Evolutionary conservation across 2,329 filamentous ascomycete species (phyloP).

Genomic region (Pseudodiploospora longispora): DNA sequence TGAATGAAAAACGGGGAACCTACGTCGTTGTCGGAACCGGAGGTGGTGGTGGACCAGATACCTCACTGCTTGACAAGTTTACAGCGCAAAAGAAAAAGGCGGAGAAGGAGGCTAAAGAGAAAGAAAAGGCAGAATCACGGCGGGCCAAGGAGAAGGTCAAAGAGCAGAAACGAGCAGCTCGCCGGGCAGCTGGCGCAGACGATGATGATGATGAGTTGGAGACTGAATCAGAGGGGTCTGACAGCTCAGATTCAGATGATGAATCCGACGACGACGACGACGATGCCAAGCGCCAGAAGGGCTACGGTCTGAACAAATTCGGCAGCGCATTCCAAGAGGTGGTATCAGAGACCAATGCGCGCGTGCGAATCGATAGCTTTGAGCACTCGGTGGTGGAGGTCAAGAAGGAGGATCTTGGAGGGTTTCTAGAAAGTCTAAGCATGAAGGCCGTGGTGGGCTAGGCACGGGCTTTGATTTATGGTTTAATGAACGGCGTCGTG

Average conservation of each 20-base stretch:
- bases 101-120: constrained; percentile 55
- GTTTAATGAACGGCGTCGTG: background rate
- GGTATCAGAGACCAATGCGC: constrained; percentile 78
- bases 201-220: constrained; percentile 38
- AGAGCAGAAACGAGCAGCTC: constrained; percentile 54
- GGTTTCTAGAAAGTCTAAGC: constrained; percentile 85
- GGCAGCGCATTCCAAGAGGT: constrained; percentile 95
- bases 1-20: constrained; percentile 79
- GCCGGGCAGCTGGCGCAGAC: constrained; percentile 37
- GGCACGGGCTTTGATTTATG: background rate
- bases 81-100: constrained; percentile 54
- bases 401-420: constrained; percentile 86
- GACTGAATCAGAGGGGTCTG: constrained; percentile 35
- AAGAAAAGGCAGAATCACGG: constrained; percentile 51
- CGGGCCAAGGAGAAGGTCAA: constrained; percentile 49
- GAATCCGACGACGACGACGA: constrained; percentile 49
- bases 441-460: constrained; percentile 76
- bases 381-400: constrained; percentile 97
- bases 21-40: constrained; percentile 93
- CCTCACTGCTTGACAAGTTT: constrained; percentile 59
- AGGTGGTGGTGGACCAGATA: constrained; percentile 70
- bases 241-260: constrained; percentile 33
- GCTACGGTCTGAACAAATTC: constrained; percentile 79
- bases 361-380: constrained; percentile 91
- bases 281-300: constrained; percentile 46